Evolutionary conservation across 768 basidiomycete species (phyloP).

Genomic region (Russula ochroleuca): DNA sequence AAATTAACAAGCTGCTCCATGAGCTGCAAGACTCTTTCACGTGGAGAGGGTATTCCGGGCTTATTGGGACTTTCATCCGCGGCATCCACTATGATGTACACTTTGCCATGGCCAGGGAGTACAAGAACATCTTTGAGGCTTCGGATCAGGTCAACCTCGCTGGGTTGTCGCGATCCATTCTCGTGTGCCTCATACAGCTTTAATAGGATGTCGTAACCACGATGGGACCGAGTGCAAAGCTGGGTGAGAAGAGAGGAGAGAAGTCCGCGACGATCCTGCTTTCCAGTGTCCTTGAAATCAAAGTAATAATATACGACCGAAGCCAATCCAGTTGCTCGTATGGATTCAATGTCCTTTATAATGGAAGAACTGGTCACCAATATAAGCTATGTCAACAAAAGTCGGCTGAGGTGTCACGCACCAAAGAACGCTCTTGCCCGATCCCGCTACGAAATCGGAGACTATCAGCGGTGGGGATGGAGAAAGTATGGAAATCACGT

Average conservation of each 20-base stretch:
- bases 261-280: constrained; percentile 1
- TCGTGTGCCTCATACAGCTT: background rate
- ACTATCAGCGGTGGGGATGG: background rate
- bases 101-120: background rate
- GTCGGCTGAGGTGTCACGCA: background rate
- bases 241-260: constrained; percentile 7
- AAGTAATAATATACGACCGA: constrained; percentile 1
- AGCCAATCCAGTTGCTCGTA: background rate
- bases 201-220: background rate
- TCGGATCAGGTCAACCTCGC: background rate
- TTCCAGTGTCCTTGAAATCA: background rate
- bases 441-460: constrained; percentile 2
- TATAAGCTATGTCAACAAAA: background rate
- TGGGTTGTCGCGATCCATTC: background rate
- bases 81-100: too few species aligned
- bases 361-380: constrained; percentile 1
- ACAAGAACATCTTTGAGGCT: background rate
- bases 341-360: background rate
- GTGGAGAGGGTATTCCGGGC: background rate
- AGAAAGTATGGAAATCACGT: background rate
- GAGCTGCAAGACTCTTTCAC: background rate
- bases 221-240: constrained; percentile 1
- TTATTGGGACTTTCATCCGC: too few species aligned
- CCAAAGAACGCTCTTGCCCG: constrained; percentile 12
- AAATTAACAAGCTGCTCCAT: background rate